phyloP scores from a whole-genome alignment of 179 eudicot genomes.

The Beta lomatogona region DNA sequence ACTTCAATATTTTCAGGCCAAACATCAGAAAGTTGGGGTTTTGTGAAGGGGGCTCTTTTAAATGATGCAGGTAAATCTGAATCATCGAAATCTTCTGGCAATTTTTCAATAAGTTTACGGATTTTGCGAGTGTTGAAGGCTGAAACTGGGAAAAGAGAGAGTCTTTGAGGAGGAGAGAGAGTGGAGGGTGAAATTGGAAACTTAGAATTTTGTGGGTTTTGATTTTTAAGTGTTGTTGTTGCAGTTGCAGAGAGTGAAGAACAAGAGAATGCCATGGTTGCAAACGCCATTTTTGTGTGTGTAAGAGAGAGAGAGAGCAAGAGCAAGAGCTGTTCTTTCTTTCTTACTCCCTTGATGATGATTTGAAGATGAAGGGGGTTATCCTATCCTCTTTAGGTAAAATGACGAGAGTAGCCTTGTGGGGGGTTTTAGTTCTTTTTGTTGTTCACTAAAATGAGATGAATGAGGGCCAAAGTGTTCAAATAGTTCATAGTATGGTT shows the following conservation, averaged over 20 bases:
- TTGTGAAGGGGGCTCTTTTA: not conserved
- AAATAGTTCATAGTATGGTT: no score
- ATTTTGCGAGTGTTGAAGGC: slow-evolving; percentile 18
- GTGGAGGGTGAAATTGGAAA: slow-evolving; percentile 6
- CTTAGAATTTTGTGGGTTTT: slow-evolving; percentile 32
- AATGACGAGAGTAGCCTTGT: slow-evolving; percentile 12
- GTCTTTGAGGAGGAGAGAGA: slow-evolving; percentile 41
- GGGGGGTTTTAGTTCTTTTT: not conserved
- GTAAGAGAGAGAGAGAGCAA: no score
- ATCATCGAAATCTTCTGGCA: not conserved
- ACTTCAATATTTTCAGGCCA: slow-evolving; percentile 19
- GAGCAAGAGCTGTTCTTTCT: not conserved
- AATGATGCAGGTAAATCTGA: not conserved
- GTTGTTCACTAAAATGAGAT: no score
- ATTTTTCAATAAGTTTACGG: not conserved
- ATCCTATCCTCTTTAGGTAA: slow-evolving; percentile 30
- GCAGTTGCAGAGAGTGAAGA: slow-evolving; percentile 34
- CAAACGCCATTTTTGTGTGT: slow-evolving; percentile 42
- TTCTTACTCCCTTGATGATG: not conserved
- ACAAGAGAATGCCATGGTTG: slow-evolving; percentile 33
- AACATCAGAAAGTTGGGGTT: slow-evolving; percentile 5
- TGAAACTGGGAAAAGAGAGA: slow-evolving; percentile 25
- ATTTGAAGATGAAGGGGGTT: not conserved
- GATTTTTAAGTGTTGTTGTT: slow-evolving; percentile 29
- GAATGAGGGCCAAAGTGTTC: not conserved